These are phyloP conservation scores for Canna indica DNA, from an alignment of 176 grass and related monocot species.

Conservation along the genomic window DNA sequence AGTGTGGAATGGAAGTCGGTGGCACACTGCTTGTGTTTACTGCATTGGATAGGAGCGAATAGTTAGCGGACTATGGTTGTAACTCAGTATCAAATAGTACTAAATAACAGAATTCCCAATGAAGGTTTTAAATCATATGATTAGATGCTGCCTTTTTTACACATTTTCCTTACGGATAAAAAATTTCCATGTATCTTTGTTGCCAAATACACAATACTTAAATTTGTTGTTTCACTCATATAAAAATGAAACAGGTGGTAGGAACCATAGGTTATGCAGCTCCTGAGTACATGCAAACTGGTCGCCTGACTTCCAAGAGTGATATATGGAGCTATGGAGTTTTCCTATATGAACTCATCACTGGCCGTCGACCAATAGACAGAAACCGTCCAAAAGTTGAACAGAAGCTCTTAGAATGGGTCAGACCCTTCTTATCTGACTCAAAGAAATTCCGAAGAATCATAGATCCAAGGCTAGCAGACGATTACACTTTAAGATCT, in stretches of 20 bases:
- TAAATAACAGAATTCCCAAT: no score
- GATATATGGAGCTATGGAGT: slow-evolving; percentile 95
- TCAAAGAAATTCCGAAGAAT: slow-evolving; percentile 60
- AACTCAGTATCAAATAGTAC: no score
- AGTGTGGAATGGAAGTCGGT: no score
- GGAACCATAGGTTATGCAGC: slow-evolving; percentile 90
- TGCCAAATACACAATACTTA: slow-evolving; percentile 7
- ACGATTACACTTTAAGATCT: slow-evolving; percentile 59
- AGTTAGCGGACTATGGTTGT: no score
- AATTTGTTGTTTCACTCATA: not conserved
- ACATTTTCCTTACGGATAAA: no score
- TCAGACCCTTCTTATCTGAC: slow-evolving; percentile 73
- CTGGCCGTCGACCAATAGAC: slow-evolving; percentile 68
- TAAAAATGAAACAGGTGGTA: slow-evolving; percentile 41
- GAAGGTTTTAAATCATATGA: no score
- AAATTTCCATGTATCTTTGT: no score
- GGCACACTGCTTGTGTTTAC: no score
- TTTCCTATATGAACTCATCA: slow-evolving; percentile 94
- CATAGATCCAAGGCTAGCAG: slow-evolving; percentile 56
- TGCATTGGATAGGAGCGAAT: no score
- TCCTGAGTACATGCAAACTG: slow-evolving; percentile 86
- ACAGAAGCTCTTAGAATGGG: slow-evolving; percentile 95
- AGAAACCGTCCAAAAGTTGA: slow-evolving; percentile 72
- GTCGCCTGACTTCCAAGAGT: slow-evolving; percentile 71
- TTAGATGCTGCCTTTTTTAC: no score